Base-by-base conservation (phyloP, 306 rosid species). In the Fragaria nilgerrensis region DNA sequence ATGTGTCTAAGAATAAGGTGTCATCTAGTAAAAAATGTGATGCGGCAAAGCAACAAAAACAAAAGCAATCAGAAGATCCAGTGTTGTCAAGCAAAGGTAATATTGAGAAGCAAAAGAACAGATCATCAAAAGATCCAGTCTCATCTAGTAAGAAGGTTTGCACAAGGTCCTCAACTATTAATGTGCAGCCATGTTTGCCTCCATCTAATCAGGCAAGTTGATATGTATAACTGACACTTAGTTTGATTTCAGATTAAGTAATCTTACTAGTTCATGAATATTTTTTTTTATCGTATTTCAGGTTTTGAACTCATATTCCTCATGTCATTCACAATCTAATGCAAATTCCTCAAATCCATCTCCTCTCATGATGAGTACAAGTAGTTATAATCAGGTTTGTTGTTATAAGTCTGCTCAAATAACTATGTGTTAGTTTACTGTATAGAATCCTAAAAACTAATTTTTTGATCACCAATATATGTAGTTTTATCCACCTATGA, bases 71-170 rank as follows among this genome's bases (percentile, higher is more conserved):
- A 48, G 14, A 48, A 48, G 52, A 48, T 48, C 17, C 50, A 45
- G 17, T 34, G 4, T 34, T 34, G 27, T 34, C 37, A 34, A 34
- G 37, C 37, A 55, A 55, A 55, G 1, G 4, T 0, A 1, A 55
- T 19, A 53, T 0, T 7, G 56, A 5, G 19, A 53, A 53, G 10
- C 47, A 9, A 43, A 43, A 43, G 12, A 22, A 5, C 1, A 50
- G 22, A 17, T 22, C 56, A 50, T 5, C 56, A 50, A 50, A 50
- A 16, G 22, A 50, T 50, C n/a, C 58, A 52, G 23, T 52, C 10
- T 68, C n/a, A 20, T n/a, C 27, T 7, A 70, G 59, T 47, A 70
- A 70, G 59, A 70, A 70, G 49, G 29, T 45, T 22, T 69, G 68
- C n/a, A 32, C 5, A n/a, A 6, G 1, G 4, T 64, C 17, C 3